Conservation (phyloP, 2,329 filamentous ascomycete genomes). For the Fusarium solani-melongenae region DNA sequence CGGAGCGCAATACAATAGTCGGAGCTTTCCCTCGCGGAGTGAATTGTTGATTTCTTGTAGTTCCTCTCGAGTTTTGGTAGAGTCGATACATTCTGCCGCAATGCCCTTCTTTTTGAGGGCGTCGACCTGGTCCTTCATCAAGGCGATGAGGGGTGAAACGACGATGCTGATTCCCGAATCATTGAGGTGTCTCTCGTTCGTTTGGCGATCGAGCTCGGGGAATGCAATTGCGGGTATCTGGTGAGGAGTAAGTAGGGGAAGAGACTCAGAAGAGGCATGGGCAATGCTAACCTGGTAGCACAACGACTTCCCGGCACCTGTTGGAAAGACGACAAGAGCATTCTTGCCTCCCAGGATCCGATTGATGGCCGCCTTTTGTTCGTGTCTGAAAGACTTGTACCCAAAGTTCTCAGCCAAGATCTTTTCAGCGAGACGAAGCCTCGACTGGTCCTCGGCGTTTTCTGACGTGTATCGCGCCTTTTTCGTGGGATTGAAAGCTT, state of each 20-base stretch:
- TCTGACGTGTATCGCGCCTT: slow-evolving; percentile 16
- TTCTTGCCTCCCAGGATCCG: slow-evolving; percentile 53
- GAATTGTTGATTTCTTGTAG: slow-evolving; percentile 51
- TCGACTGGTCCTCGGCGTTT: not conserved
- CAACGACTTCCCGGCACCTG: slow-evolving; percentile 61
- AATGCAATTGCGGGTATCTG: slow-evolving; percentile 62
- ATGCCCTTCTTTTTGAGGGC: slow-evolving; percentile 61
- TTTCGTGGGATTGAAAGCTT: not conserved
- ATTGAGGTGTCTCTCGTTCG: slow-evolving; percentile 38
- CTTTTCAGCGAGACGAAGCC: slow-evolving; percentile 31
- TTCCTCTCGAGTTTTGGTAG: slow-evolving; percentile 62
- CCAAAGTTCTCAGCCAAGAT: slow-evolving; percentile 55
- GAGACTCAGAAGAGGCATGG: not conserved
- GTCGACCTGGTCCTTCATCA: slow-evolving; percentile 73
- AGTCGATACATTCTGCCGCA: slow-evolving; percentile 66
- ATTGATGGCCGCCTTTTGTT: slow-evolving; percentile 56
- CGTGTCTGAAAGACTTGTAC: slow-evolving; percentile 54
- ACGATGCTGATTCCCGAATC: slow-evolving; percentile 65
- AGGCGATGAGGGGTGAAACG: slow-evolving; percentile 65
- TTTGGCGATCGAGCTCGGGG: slow-evolving; percentile 52
- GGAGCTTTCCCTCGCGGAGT: slow-evolving; percentile 58
- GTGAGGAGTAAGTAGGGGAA: not conserved
- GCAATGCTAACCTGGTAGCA: slow-evolving; percentile 57
- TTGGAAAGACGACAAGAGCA: slow-evolving; percentile 58
- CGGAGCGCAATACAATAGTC: slow-evolving; percentile 68